Evolutionary conservation across 2,329 filamentous ascomycete species (phyloP).

Genomic region (Dactylellina sp.): DNA sequence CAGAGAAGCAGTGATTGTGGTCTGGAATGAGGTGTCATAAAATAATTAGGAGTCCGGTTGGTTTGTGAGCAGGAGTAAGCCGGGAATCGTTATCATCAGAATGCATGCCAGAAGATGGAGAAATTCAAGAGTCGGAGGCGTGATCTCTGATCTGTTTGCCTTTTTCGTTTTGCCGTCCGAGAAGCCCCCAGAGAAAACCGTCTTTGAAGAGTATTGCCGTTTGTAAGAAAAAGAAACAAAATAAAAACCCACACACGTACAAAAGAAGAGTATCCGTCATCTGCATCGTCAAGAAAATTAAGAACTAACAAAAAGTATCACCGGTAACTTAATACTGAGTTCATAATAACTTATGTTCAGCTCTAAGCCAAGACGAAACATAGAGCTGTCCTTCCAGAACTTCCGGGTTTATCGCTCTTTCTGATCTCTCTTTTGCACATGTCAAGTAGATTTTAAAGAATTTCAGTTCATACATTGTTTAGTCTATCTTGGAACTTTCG

Average conservation of each 20-base stretch:
- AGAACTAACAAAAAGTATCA: background rate
- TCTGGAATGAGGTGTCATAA: too few relatives aligned
- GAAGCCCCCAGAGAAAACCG: background rate
- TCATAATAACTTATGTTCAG: background rate
- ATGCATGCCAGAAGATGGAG: too few relatives aligned
- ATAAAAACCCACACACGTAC: background rate
- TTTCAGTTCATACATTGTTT: slow-evolving; percentile 25
- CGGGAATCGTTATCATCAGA: too few relatives aligned
- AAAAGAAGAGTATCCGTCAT: too few relatives aligned
- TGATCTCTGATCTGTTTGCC: background rate
- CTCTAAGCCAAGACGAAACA: background rate
- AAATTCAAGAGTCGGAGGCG: too few relatives aligned
- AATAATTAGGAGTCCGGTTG: too few relatives aligned
- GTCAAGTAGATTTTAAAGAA: background rate
- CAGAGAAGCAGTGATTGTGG: slow-evolving; percentile 4
- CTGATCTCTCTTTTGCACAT: slow-evolving; percentile 10
- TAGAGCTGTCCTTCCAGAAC: too few relatives aligned
- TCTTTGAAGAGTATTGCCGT: background rate
- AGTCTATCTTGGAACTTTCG: slow-evolving; percentile 55
- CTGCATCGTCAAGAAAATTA: background rate
- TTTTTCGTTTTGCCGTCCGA: slow-evolving; percentile 11
- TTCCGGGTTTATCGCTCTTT: background rate
- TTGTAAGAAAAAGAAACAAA: background rate
- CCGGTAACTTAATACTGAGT: background rate
- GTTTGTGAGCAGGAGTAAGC: too few relatives aligned